A percentile compares a stretch with the other conserved stretches of the same genome.
phyloP scores from a whole-genome alignment of 1,139 yeast genomes.

The Geotrichum fermentans region DNA sequence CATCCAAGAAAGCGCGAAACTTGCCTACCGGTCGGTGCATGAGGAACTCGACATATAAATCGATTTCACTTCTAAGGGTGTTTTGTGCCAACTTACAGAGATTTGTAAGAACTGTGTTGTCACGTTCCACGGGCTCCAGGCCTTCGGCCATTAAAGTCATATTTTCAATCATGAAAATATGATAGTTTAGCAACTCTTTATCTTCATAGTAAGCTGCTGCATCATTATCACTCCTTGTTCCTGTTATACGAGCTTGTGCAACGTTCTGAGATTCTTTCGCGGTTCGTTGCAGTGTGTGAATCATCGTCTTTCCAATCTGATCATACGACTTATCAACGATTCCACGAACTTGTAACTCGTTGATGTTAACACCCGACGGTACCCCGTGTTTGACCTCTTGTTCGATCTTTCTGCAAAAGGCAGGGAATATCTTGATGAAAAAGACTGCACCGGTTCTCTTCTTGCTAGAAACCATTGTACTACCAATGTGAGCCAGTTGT shows the following conservation, averaged over 20 bases:
- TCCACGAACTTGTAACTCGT: conserved; percentile 33
- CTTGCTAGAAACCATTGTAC: conserved; percentile 45
- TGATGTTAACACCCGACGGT: conserved; percentile 27
- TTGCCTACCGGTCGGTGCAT: conserved; percentile 60
- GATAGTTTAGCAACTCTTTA: conserved; percentile 53
- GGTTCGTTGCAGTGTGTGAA: conserved; percentile 32
- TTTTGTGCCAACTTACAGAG: conserved; percentile 36
- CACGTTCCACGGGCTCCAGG: conserved; percentile 38
- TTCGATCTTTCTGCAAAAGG: conserved; percentile 42
- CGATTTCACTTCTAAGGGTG: conserved; percentile 45
- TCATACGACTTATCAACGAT: conserved; percentile 45
- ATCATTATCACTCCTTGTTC: conserved; percentile 5
- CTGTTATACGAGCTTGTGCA: conserved; percentile 15
- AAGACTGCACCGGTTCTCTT: conserved; percentile 43
- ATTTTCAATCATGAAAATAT: conserved; percentile 60
- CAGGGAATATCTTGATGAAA: conserved; percentile 45
- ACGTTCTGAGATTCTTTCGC: conserved; percentile 29
- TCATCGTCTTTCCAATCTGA: conserved; percentile 34
- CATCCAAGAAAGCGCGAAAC: conserved; percentile 59
- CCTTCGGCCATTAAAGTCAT: conserved; percentile 55
- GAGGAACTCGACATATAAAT: conserved; percentile 47
- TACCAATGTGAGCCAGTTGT: conserved; percentile 53
- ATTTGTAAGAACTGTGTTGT: conserved; percentile 32
- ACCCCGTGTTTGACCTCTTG: conserved; percentile 21
- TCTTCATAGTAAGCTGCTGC: conserved; percentile 44